Evolutionary conservation across 2,329 filamentous ascomycete genomes (phyloP), one percentile per base, ranked within the genome.

Genomic region (Colletotrichum musae): DNA sequence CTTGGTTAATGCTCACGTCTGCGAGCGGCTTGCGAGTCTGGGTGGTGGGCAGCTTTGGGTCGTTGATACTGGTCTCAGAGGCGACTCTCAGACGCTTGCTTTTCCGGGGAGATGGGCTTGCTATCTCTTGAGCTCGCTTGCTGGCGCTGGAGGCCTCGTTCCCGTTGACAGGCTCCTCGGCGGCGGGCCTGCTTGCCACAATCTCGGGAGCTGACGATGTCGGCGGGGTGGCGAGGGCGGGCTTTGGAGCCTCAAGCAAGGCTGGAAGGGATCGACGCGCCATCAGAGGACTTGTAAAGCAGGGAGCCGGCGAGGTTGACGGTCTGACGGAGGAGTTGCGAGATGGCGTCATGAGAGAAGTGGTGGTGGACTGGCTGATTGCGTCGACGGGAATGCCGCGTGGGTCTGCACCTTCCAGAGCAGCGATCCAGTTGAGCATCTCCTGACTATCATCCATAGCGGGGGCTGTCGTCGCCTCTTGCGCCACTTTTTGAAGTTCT

Each of bases 401-500:
- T 2, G 85, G 83, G 72, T 90, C 86, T 0, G 87, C 84, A 26
- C 80, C 77, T 71, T 91, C 87, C n/a, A 94, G 77, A 56, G 84
- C 87, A 9, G 84, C 83, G 28, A 90, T 84, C 91, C 91, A 93
- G 10, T 83, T 76, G 1, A 85, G 79, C 67, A 89, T 86, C 73
- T 93, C 89, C 66, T 91, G 86, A 28, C 84, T 88, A 64, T 91
- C 85, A 6, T 88, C 86, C 15, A 86, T 79, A 1, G 78, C 78
- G 0, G 86, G 82, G 2, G 82, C 76, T 41, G 82, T 84, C 18
- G 82, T 85, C 18, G 91, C 89, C 36, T 87, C 81, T 36, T 83
- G 78, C 0, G 93, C 94, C 75, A 93, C 84, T 6, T 85, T 77
- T 73, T 95, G 92, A 3, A 97, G 82, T 61, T 94, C 90, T 1